A percentile compares a stretch with the other conserved stretches of the same genome.
Conservation (phyloP, 352 stramenopile species). For the Saprolegnia diclina region DNA sequence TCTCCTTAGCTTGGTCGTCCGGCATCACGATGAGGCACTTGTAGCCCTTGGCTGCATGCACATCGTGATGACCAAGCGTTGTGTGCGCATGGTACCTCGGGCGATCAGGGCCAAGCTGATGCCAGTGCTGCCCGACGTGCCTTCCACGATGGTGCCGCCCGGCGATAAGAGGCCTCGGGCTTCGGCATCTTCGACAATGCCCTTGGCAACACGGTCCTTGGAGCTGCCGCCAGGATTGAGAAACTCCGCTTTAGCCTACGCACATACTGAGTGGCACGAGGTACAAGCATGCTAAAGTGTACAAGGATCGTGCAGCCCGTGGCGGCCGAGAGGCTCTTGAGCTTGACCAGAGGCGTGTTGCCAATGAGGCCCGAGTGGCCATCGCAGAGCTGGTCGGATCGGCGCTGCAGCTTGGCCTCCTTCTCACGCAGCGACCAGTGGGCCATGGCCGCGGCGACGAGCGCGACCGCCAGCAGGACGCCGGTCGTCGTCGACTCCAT, state of each 20-base stretch:
- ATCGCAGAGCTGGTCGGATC: slow-evolving; percentile 28
- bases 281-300: slow-evolving; percentile 9
- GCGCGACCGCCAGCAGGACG: neutral
- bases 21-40: slow-evolving; percentile 95
- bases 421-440: slow-evolving; percentile 26
- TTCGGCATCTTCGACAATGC: slow-evolving; percentile 94
- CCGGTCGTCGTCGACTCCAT: neutral
- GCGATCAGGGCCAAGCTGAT: slow-evolving; percentile 95
- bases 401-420: slow-evolving; percentile 27
- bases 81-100: slow-evolving; percentile 37
- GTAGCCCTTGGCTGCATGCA: slow-evolving; percentile 83
- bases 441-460: neutral
- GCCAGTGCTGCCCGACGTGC: slow-evolving; percentile 96
- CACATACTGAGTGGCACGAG: neutral
- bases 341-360: slow-evolving; percentile 89
- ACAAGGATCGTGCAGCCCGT: slow-evolving; percentile 89
- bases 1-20: slow-evolving; percentile 95
- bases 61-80: neutral
- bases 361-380: slow-evolving; percentile 88
- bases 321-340: slow-evolving; percentile 84
- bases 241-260: slow-evolving; percentile 92
- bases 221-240: slow-evolving; percentile 96
- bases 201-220: slow-evolving; percentile 95
- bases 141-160: slow-evolving; percentile 94
- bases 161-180: slow-evolving; percentile 71